These are phyloP conservation scores for Dalechampia spathulata DNA, from an alignment of 441 rosid species.

Conservation along the genomic window DNA sequence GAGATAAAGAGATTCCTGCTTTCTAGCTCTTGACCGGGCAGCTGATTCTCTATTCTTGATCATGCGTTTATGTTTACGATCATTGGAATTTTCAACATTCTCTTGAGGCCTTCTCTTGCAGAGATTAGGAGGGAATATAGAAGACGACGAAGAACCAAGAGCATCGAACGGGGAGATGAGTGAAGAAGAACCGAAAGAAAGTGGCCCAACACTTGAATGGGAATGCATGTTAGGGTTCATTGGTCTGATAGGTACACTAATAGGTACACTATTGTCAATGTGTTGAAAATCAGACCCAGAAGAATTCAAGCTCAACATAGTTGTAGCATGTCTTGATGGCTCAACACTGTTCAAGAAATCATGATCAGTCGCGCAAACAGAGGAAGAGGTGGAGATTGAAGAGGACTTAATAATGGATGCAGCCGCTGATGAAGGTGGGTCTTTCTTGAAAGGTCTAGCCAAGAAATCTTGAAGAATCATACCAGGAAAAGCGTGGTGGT, in stretches of 20 bases:
- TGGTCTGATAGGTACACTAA: conserved; percentile 21
- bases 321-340: conserved; percentile 25
- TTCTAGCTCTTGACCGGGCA: conserved; percentile 72
- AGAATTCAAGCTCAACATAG: conserved; percentile 41
- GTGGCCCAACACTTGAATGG: conserved; percentile 1
- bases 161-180: conserved; percentile 29
- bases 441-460: conserved; percentile 27
- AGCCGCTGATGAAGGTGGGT: conserved; percentile 1
- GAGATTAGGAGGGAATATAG: conserved; percentile 12
- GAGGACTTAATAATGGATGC: neutral
- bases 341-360: conserved; percentile 9
- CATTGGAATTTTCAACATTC: conserved; percentile 22
- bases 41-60: conserved; percentile 85
- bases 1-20: conserved; percentile 37
- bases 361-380: conserved; percentile 5
- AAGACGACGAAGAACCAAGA: conserved; percentile 22
- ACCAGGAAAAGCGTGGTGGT: conserved; percentile 8
- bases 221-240: conserved; percentile 20
- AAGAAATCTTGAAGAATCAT: conserved; percentile 40
- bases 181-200: conserved; percentile 9
- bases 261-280: conserved; percentile 13
- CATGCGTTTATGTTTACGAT: conserved; percentile 49
- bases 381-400: neutral
- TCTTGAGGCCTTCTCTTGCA: conserved; percentile 40
- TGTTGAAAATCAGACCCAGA: conserved; percentile 39